Evolutionary conservation across 2,329 filamentous ascomycete species (phyloP), one percentile per base, ranked within the genome.

Genomic region (Neofusicoccum sp.): DNA sequence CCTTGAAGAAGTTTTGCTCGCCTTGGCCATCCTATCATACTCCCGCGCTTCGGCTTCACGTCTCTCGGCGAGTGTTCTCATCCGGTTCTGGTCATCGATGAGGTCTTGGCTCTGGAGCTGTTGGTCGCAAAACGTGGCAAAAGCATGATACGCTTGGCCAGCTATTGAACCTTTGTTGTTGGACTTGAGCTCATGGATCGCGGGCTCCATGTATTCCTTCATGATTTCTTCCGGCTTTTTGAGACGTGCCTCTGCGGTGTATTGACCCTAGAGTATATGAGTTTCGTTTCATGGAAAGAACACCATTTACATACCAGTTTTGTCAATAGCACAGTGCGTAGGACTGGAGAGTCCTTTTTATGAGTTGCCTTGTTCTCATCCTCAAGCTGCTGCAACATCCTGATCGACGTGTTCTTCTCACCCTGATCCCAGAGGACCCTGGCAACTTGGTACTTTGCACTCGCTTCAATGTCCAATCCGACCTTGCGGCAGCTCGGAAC

Each of bases 391-490:
- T 93, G 89, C 20, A 98, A 84, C 83, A 98, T 93, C 38, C 88
- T 84, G 62, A 99, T 96, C 0, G 95, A 96, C 0, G 90, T 86
- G 20, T 88, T 86, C 79, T 91, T 90, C 73, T 99, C 93, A 11
- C 92, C 92, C 71, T 96, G 89, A 64, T 96, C 91, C 93, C 95
- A 99, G 1, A 99, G 79, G 6, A 96, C 91, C 68, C 89, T 91
- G 9, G 96, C 93, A 6, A 90, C 85, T 73, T 98, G 95, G 58
- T 93, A 84, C 64, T 88, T 86, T 40, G 92, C 85, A 11, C 87
- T 87, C 11, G 87, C 89, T 69, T 92, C 89, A 45, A 97, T 85
- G 61, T 87, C 84, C 2, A 98, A 76, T 0, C 89, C 90, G n/a
- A 91, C 75, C 0, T 84, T 79, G 62, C 83, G 82, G 70, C 90